phyloP scores from a whole-genome alignment of 2,329 filamentous ascomycete genomes.

The Aspergillus sp. region DNA sequence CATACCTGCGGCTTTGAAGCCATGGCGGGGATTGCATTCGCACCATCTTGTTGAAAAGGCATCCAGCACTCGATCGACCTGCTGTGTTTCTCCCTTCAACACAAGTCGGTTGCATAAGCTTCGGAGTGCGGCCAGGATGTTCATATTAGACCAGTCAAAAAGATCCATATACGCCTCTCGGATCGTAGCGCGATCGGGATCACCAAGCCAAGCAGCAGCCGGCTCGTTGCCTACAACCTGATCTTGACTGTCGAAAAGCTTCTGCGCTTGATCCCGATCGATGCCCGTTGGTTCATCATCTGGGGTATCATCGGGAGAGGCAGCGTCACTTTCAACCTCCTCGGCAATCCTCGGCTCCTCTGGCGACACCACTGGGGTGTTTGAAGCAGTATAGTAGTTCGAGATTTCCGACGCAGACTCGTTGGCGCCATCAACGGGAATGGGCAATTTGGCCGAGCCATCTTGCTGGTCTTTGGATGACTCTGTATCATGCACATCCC shows the following conservation, averaged over 20 bases:
- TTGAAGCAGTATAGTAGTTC: slow-evolving; percentile 42
- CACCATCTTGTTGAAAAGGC: slow-evolving; percentile 89
- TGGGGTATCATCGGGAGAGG: slow-evolving; percentile 12
- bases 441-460: slow-evolving; percentile 15
- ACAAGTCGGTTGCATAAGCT: slow-evolving; percentile 76
- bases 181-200: slow-evolving; percentile 48
- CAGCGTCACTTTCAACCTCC: slow-evolving; percentile 10
- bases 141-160: slow-evolving; percentile 79
- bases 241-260: slow-evolving; percentile 76
- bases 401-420: slow-evolving; percentile 35
- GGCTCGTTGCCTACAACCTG: slow-evolving; percentile 73
- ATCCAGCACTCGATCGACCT: slow-evolving; percentile 90
- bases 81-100: slow-evolving; percentile 88
- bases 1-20: slow-evolving; percentile 82
- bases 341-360: slow-evolving; percentile 20
- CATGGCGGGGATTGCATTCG: slow-evolving; percentile 84
- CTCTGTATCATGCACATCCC: slow-evolving; percentile 6
- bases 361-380: slow-evolving; percentile 33
- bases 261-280: slow-evolving; percentile 71
- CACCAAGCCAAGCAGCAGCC: slow-evolving; percentile 82
- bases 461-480: slow-evolving; percentile 20
- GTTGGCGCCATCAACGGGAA: slow-evolving; percentile 19
- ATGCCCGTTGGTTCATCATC: slow-evolving; percentile 48
- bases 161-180: slow-evolving; percentile 83
- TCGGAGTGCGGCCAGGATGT: slow-evolving; percentile 72